Conservation (phyloP, 306 rosid genomes). For the Cicer bijugum region DNA sequence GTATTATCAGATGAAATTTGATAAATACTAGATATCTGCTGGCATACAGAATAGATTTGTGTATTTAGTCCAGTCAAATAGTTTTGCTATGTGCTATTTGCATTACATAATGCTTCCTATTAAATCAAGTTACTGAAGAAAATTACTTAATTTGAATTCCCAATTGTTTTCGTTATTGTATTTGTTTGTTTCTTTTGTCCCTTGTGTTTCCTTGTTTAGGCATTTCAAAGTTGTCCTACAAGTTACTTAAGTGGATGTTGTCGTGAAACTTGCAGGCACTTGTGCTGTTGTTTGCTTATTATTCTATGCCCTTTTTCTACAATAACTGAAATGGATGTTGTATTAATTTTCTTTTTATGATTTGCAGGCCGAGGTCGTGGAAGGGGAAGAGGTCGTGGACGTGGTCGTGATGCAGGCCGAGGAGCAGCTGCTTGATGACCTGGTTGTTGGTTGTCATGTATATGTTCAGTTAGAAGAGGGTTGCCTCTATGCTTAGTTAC, state of each 20-base stretch:
- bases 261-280: neutral
- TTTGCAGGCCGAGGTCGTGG: conserved; percentile 75
- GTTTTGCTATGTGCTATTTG: conserved; percentile 25
- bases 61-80: neutral
- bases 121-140: neutral
- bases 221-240: neutral
- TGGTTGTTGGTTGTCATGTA: conserved; percentile 47
- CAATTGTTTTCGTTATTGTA: neutral
- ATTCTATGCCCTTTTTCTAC: neutral
- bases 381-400: conserved; percentile 77
- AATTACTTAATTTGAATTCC: conserved; percentile 5
- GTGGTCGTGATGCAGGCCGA: conserved; percentile 56
- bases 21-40: neutral
- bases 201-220: conserved; percentile 21
- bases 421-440: conserved; percentile 64
- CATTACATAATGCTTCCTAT: neutral
- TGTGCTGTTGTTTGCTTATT: neutral
- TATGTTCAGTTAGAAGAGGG: conserved; percentile 50
- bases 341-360: conserved; percentile 31
- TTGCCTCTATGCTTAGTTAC: conserved; percentile 56
- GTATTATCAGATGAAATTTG: conserved; percentile 3
- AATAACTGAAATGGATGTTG: neutral
- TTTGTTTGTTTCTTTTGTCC: neutral
- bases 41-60: neutral
- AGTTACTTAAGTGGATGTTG: neutral